A percentile compares a stretch with the other conserved stretches of the same genome.
phyloP scores from a whole-genome alignment of 208 protist species.

The Plasmodiophora brassicae region DNA sequence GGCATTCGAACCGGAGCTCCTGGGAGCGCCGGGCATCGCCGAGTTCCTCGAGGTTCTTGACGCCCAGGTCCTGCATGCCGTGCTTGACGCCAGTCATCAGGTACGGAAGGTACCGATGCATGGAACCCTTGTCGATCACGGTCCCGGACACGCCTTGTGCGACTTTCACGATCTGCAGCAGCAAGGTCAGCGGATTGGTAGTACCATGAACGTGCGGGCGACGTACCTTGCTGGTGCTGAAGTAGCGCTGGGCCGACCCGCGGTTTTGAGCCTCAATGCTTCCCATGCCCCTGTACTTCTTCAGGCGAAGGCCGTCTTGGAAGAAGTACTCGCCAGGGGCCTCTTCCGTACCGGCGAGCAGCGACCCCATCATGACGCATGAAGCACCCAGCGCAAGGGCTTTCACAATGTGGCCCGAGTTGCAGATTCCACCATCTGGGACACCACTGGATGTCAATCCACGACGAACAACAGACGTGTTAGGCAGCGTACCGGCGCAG shows the following conservation, averaged over 20 bases:
- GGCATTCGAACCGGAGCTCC: conserved; percentile 45
- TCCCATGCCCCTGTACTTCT: conserved; percentile 59
- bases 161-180: not conserved
- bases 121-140: conserved; percentile 55
- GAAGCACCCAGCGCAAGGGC: conserved; percentile 54
- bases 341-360: conserved; percentile 59
- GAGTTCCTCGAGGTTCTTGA: conserved; percentile 30
- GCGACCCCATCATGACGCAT: conserved; percentile 61
- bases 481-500: conserved; percentile 25
- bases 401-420: conserved; percentile 56
- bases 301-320: conserved; percentile 47
- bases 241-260: conserved; percentile 52
- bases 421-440: conserved; percentile 57
- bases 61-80: conserved; percentile 56
- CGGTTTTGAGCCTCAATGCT: conserved; percentile 55
- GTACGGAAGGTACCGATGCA: conserved; percentile 55
- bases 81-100: conserved; percentile 49
- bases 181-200: not conserved
- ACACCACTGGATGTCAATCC: no score
- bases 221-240: conserved; percentile 32
- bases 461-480: no score
- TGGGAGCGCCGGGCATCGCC: not conserved
- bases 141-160: conserved; percentile 48
- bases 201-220: not conserved
- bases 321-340: conserved; percentile 54